A percentile compares a stretch with the other conserved stretches of the same genome.
Evolutionary conservation across 768 basidiomycete species (phyloP).

Genomic region (Tricholoma terreum): DNA sequence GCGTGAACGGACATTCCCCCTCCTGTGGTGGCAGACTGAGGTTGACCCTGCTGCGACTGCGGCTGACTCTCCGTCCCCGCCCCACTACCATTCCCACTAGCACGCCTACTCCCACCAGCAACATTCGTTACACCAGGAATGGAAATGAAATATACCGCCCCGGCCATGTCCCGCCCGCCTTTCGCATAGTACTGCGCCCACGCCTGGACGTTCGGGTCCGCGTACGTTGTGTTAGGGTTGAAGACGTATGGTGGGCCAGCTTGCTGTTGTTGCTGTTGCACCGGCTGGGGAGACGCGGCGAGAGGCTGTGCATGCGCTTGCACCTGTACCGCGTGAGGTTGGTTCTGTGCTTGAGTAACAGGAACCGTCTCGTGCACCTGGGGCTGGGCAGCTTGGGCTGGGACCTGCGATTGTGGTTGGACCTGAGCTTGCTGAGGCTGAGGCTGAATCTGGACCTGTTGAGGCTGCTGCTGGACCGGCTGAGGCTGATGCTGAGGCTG

Average conservation of each 20-base stretch:
- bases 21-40: conserved; percentile 4
- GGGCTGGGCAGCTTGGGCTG: conserved; percentile 13
- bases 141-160: conserved; percentile 76
- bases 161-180: conserved; percentile 71
- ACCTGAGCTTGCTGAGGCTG: conserved; percentile 19
- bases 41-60: conserved; percentile 19
- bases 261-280: conserved; percentile 22
- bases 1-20: conserved; percentile 5
- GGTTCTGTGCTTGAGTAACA: conserved; percentile 19
- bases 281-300: conserved; percentile 20
- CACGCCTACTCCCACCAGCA: not conserved
- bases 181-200: conserved; percentile 86
- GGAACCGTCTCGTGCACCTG: not conserved
- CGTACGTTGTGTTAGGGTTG: conserved; percentile 64
- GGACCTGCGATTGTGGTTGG: conserved; percentile 1
- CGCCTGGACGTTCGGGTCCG: conserved; percentile 78
- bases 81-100: not conserved
- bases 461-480: conserved; percentile 6
- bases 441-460: conserved; percentile 20
- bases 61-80: conserved; percentile 1
- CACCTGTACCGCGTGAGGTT: conserved; percentile 8
- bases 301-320: conserved; percentile 15
- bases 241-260: conserved; percentile 52
- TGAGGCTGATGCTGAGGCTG: not conserved
- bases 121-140: conserved; percentile 71